These are phyloP conservation scores for Talaromyces albobiverticillius DNA, from an alignment of 2,329 filamentous ascomycete species.

Conservation along the genomic window DNA sequence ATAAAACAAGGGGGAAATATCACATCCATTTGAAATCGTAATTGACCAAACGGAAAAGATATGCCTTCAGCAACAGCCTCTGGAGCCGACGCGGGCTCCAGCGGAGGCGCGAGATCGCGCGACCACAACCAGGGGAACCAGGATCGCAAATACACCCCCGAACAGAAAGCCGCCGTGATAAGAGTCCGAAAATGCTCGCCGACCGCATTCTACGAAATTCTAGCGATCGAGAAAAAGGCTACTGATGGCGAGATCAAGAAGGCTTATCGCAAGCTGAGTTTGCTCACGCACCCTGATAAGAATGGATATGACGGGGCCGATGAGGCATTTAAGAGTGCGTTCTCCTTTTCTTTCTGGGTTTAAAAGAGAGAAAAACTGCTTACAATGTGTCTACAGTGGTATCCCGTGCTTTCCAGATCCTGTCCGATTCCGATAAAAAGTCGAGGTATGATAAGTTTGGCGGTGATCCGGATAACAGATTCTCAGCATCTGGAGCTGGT, in stretches of 20 bases:
- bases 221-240: conserved; percentile 66
- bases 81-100: conserved; percentile 39
- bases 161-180: conserved; percentile 88
- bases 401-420: conserved; percentile 83
- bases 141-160: conserved; percentile 68
- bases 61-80: conserved; percentile 47
- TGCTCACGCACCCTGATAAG: conserved; percentile 97
- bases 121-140: conserved; percentile 52
- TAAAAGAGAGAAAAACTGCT: background rate
- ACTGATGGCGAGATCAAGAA: conserved; percentile 91
- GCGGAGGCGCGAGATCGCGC: conserved; percentile 42
- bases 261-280: conserved; percentile 88
- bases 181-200: conserved; percentile 79
- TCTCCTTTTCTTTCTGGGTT: background rate
- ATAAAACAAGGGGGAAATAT: too few species aligned
- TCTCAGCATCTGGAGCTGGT: conserved; percentile 50
- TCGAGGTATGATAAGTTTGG: conserved; percentile 84
- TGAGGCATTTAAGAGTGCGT: conserved; percentile 89
- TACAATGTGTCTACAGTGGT: conserved; percentile 60
- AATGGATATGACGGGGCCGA: conserved; percentile 94
- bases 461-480: conserved; percentile 86
- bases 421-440: conserved; percentile 92
- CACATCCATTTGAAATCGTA: too few species aligned
- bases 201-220: conserved; percentile 94
- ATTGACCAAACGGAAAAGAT: background rate